Base-by-base conservation (phyloP, 805 yeast species). In the Monosporozyma unispora region DNA sequence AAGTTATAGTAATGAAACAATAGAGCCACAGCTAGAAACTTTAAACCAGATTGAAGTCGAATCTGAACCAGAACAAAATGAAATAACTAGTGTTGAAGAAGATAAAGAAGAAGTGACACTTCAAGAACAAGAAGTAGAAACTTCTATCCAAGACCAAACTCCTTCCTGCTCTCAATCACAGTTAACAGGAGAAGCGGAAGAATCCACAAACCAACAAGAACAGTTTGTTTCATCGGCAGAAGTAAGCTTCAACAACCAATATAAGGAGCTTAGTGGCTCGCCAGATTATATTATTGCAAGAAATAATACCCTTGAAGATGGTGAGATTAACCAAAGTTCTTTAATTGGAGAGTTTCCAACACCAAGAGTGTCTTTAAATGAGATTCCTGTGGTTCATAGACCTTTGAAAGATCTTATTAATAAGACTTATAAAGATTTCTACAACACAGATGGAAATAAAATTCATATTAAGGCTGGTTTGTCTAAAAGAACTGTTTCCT, bases 381-480 rank as follows among this genome's bases (percentile, higher is more conserved):
- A 18, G 5, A 37, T 19, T 5, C 21, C 40, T 10, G 16, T 16
- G 11, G 29, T 59, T 27, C 67, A 61, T 45, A 60, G 56, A 48
- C 50, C 67, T 6, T 48, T 63, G 14, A 59, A 58, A 25, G 63
- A 60, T 43, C 48, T 63, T 21, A 62, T 62, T 11, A 44, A 55
- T 45, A 53, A 51, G 50, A 55, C 66, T 22, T 62, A 63, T 46
- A 57, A 51, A 44, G 50, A 45, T 12, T 29, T 57, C 9, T 63
- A 59, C 46, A 51, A 59, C 23, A 58, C 60, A 4, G 66, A 63
- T 37, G 59, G 64, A 2, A 48, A 47, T 38, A 58, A 49, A 23
- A 58, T 63, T 6, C 52, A 46, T 18, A 54, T 54, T 43, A 60
- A 56, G 38, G 64, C 55, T 8, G 67, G 67, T 0, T 39, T 63